Conservation (phyloP, 2,329 filamentous ascomycete species). For the Colletotrichum cereale region DNA sequence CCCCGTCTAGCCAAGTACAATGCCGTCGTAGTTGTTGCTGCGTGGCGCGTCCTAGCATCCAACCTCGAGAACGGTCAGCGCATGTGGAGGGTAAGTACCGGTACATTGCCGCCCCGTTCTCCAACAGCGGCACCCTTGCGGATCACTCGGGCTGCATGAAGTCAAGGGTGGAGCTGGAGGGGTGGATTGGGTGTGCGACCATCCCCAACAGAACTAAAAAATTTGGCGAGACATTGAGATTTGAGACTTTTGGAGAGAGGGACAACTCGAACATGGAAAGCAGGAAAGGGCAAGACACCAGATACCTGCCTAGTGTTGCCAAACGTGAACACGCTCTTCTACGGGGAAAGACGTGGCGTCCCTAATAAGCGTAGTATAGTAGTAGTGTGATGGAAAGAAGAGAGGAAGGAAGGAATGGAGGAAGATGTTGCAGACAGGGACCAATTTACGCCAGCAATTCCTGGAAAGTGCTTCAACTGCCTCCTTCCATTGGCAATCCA, state of each 20-base stretch:
- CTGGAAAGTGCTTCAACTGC: constrained; percentile 3
- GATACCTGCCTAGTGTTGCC: neutral
- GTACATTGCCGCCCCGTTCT: constrained; percentile 44
- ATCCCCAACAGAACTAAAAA: constrained; percentile 60
- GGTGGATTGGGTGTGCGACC: constrained; percentile 39
- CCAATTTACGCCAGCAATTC: constrained; percentile 9
- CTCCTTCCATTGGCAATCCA: neutral
- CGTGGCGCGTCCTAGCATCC: neutral
- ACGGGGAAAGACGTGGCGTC: neutral
- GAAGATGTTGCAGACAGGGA: neutral
- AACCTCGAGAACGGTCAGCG: neutral
- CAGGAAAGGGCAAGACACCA: constrained; percentile 13
- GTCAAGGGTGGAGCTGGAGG: constrained; percentile 38
- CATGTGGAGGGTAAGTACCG: constrained; percentile 38
- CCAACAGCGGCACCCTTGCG: constrained; percentile 39
- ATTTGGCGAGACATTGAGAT: constrained; percentile 41
- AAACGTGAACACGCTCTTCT: neutral
- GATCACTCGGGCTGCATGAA: constrained; percentile 40
- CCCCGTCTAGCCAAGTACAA: constrained; percentile 4
- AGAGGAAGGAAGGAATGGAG: neutral
- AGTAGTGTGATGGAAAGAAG: neutral
- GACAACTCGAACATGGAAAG: neutral
- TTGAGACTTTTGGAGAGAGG: constrained; percentile 35
- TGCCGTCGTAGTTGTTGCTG: neutral
- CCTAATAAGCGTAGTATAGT: neutral